Evolutionary conservation across 2,329 filamentous ascomycete species (phyloP).

Genomic region (Fusarium fracticaudum): DNA sequence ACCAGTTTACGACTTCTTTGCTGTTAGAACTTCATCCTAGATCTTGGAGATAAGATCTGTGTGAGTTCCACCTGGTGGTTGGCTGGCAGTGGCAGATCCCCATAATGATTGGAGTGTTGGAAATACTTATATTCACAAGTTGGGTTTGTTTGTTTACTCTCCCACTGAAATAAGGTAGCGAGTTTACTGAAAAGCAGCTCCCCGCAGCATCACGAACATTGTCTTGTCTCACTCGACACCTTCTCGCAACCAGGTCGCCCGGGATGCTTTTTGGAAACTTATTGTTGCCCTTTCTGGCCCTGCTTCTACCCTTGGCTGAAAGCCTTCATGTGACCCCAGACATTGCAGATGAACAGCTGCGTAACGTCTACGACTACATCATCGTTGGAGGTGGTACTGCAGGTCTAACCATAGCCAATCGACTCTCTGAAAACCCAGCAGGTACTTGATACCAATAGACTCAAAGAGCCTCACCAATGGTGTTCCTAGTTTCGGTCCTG

Average conservation of each 20-base stretch:
- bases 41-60: neutral
- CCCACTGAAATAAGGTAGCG: neutral
- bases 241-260: neutral
- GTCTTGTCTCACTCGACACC: neutral
- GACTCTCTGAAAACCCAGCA: constrained; percentile 50
- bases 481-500: neutral
- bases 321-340: constrained; percentile 4
- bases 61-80: neutral
- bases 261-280: constrained; percentile 1
- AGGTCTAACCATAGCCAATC: constrained; percentile 52
- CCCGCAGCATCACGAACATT: neutral
- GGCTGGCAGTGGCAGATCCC: constrained; percentile 2
- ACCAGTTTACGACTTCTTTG: too few species aligned
- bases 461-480: neutral
- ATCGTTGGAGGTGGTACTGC: constrained; percentile 51
- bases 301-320: neutral
- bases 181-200: too few species aligned
- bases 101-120: neutral
- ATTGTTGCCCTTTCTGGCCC: neutral
- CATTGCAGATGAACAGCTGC: neutral
- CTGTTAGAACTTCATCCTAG: neutral
- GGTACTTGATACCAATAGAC: constrained; percentile 27
- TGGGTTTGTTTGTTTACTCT: neutral
- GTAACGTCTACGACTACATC: constrained; percentile 44
- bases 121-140: neutral